Evolutionary conservation across 306 rosid genomes (phyloP).

Genomic region (Vigna radiata): DNA sequence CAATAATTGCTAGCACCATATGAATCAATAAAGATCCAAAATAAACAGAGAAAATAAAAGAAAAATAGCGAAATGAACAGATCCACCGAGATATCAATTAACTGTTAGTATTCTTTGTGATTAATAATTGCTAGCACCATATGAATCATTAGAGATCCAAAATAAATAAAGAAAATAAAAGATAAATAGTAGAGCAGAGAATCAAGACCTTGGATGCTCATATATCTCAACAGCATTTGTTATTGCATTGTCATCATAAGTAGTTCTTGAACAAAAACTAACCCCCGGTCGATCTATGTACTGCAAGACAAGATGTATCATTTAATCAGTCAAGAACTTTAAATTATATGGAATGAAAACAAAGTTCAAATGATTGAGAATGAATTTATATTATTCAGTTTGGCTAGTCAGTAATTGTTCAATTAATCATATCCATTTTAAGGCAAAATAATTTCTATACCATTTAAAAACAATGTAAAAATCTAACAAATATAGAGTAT

Average conservation of each 20-base stretch:
- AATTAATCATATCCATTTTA: constrained; percentile 22
- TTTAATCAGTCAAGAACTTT: neutral
- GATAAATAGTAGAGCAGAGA: neutral
- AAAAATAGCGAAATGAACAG: constrained; percentile 63
- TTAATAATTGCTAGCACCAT: constrained; percentile 18
- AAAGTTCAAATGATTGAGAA: constrained; percentile 7
- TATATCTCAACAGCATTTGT: constrained; percentile 87
- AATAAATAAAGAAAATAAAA: constrained; percentile 18
- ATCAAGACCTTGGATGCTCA: constrained; percentile 61
- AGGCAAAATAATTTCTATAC: constrained; percentile 9
- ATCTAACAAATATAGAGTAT: neutral
- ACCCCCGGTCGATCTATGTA: constrained; percentile 77
- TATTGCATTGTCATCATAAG: constrained; percentile 80
- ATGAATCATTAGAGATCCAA: constrained; percentile 10
- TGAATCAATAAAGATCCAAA: constrained; percentile 8
- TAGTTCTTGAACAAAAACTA: constrained; percentile 79
- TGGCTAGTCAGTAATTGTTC: constrained; percentile 15
- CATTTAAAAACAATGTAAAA: neutral
- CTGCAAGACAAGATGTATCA: constrained; percentile 51
- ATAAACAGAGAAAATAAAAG: neutral
- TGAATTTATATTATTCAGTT: constrained; percentile 14
- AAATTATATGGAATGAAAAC: neutral
- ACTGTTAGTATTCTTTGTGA: constrained; percentile 21
- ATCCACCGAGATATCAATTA: constrained; percentile 58
- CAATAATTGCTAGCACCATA: constrained; percentile 27